phyloP scores from a whole-genome alignment of 768 basidiomycete genomes.

The Suillus subluteus region DNA sequence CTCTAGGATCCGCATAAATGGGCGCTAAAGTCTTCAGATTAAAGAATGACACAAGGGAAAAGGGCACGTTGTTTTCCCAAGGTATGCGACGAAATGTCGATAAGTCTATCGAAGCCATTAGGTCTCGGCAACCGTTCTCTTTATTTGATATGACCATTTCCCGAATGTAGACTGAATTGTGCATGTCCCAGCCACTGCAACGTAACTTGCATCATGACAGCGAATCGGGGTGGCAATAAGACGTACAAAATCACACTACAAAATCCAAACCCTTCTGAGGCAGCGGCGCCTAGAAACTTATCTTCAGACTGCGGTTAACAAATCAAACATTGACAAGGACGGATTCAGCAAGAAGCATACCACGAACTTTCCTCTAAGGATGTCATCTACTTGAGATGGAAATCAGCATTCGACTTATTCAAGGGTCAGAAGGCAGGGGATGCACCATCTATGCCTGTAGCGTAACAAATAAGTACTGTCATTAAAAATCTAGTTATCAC shows the following conservation, averaged over 20 bases:
- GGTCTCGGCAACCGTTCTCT: constrained; percentile 89
- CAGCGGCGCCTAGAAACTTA: constrained; percentile 85
- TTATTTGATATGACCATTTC: constrained; percentile 92
- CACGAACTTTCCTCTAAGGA: constrained; percentile 95
- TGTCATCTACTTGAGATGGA: constrained; percentile 75
- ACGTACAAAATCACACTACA: constrained; percentile 91
- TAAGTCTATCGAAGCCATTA: constrained; percentile 85
- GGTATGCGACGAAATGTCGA: constrained; percentile 86
- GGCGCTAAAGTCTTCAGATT: constrained; percentile 84
- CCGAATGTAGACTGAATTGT: constrained; percentile 79
- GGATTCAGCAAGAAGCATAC: constrained; percentile 39
- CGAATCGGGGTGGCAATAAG: neutral
- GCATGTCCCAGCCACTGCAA: constrained; percentile 86
- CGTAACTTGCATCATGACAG: constrained; percentile 6
- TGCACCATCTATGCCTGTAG: constrained; percentile 70
- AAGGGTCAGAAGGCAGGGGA: constrained; percentile 12
- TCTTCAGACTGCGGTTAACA: constrained; percentile 69
- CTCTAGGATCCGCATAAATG: constrained; percentile 83
- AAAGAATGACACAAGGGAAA: constrained; percentile 90
- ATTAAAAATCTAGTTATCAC: neutral
- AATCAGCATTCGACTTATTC: constrained; percentile 14
- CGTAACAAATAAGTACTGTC: neutral
- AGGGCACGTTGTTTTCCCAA: constrained; percentile 90
- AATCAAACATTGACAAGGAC: constrained; percentile 12
- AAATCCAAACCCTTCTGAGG: constrained; percentile 87